phyloP scores from a whole-genome alignment of 306 rosid genomes.

The Ceratonia siliqua region DNA sequence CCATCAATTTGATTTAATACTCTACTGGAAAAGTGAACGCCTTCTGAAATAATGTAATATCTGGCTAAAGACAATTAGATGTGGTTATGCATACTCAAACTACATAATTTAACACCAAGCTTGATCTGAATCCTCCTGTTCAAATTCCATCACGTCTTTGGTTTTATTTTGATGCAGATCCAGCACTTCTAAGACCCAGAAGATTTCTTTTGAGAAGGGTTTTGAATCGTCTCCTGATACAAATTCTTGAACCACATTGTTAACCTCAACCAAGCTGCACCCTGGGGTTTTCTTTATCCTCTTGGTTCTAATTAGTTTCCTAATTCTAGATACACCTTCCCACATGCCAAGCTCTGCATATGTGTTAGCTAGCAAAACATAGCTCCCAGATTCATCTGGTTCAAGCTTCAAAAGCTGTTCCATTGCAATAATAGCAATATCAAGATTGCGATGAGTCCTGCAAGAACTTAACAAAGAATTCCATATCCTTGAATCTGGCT shows the following conservation, averaged over 20 bases:
- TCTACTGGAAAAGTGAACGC: neutral
- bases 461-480: slow-evolving; percentile 77
- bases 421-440: slow-evolving; percentile 64
- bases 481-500: slow-evolving; percentile 80
- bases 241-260: slow-evolving; percentile 63
- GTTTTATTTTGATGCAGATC: slow-evolving; percentile 37
- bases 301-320: slow-evolving; percentile 61
- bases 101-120: neutral
- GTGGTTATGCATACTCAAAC: slow-evolving; percentile 1
- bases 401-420: slow-evolving; percentile 64
- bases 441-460: slow-evolving; percentile 64
- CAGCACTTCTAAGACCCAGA: slow-evolving; percentile 50
- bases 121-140: slow-evolving; percentile 10
- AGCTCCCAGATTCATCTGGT: slow-evolving; percentile 84
- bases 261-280: slow-evolving; percentile 68
- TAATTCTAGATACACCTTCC: slow-evolving; percentile 64
- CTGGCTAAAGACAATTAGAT: neutral
- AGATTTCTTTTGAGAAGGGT: slow-evolving; percentile 57
- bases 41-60: neutral
- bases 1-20: neutral
- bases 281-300: slow-evolving; percentile 75
- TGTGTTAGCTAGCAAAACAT: slow-evolving; percentile 73
- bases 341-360: slow-evolving; percentile 77
- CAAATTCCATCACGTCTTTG: slow-evolving; percentile 35
- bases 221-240: slow-evolving; percentile 60